Evolutionary conservation across 345 rosid genomes (phyloP).

Genomic region (Citrus mangshanensis): DNA sequence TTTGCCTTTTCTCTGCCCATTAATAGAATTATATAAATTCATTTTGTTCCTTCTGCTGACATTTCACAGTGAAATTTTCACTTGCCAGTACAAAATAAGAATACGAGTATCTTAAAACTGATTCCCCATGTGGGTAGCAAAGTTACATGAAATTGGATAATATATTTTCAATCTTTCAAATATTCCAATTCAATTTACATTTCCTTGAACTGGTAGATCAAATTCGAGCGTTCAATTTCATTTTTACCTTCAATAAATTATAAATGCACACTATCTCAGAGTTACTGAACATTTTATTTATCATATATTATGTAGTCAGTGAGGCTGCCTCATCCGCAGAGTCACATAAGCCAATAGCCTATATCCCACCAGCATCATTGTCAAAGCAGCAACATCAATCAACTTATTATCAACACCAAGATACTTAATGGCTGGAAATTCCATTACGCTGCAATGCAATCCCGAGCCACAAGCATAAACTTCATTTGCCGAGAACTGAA

Average conservation of each 20-base stretch:
- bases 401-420: conserved; percentile 42
- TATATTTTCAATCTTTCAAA: background rate
- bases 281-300: conserved; percentile 11
- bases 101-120: background rate
- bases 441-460: conserved; percentile 61
- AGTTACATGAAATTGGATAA: conserved; percentile 8
- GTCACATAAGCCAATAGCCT: conserved; percentile 78
- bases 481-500: conserved; percentile 66
- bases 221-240: too few relatives aligned
- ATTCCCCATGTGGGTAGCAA: background rate
- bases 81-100: background rate
- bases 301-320: conserved; percentile 17
- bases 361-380: conserved; percentile 67
- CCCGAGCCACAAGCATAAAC: conserved; percentile 55
- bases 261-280: background rate
- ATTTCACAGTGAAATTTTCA: background rate
- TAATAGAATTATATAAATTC: too few relatives aligned
- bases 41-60: background rate
- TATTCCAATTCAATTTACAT: conserved; percentile 14
- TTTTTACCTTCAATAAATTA: too few relatives aligned
- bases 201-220: background rate
- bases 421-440: conserved; percentile 62
- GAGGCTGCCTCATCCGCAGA: conserved; percentile 46
- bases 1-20: background rate
- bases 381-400: conserved; percentile 66